phyloP scores from a whole-genome alignment of 208 protist genomes.

The Angomonas ambiguus region DNA sequence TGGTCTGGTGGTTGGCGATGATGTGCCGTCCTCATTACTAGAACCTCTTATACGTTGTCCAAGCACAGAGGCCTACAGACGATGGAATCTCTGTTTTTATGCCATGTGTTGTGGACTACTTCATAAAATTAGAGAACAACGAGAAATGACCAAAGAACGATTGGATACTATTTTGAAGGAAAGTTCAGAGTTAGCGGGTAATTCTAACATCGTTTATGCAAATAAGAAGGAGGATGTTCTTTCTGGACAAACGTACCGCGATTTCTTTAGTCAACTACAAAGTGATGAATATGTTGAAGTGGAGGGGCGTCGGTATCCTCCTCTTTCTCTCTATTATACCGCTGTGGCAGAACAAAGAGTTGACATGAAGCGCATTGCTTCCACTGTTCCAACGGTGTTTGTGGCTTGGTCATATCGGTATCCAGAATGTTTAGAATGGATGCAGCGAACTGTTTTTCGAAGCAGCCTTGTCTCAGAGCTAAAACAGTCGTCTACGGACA shows the following conservation, averaged over 20 bases:
- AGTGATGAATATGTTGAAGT: conserved; percentile 13
- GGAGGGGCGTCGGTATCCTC: conserved; percentile 10
- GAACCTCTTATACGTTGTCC: conserved; percentile 46
- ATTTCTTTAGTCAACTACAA: conserved; percentile 9
- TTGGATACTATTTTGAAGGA: conserved; percentile 46
- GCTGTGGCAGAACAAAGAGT: conserved; percentile 48
- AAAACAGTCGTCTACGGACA: conserved; percentile 21
- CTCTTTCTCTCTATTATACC: conserved; percentile 39
- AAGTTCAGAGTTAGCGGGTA: conserved; percentile 14
- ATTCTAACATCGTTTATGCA: conserved; percentile 15
- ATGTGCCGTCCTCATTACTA: conserved; percentile 52
- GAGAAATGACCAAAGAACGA: conserved; percentile 48
- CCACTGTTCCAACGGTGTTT: conserved; percentile 65
- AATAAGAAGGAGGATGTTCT: conserved; percentile 24
- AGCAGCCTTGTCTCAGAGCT: conserved; percentile 22
- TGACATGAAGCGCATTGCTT: conserved; percentile 45
- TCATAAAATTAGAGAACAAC: conserved; percentile 43
- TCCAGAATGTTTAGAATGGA: conserved; percentile 45
- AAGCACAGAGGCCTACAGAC: conserved; percentile 37
- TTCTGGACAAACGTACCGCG: conserved; percentile 10
- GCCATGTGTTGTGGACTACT: conserved; percentile 77
- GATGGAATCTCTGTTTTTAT: conserved; percentile 54
- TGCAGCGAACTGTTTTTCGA: conserved; percentile 66
- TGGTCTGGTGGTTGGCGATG: conserved; percentile 47
- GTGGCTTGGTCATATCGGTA: conserved; percentile 72